phyloP scores from a whole-genome alignment of 2,329 filamentous ascomycete genomes.

The Aspergillus tubingensis region DNA sequence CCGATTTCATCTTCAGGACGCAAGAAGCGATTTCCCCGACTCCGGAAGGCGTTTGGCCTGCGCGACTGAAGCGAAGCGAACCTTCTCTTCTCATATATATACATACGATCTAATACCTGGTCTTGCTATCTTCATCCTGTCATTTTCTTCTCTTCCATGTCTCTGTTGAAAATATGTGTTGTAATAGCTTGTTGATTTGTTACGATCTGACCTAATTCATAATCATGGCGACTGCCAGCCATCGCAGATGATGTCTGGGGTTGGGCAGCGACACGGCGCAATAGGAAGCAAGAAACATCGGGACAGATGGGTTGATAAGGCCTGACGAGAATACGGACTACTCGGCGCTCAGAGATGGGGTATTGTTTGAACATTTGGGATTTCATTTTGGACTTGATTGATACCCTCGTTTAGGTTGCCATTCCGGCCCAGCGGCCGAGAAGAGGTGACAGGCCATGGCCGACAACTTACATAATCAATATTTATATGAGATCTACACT shows the following conservation, averaged over 20 bases:
- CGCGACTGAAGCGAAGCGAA: conserved; percentile 17
- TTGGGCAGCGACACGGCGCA: background rate
- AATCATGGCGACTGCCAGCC: conserved; percentile 8
- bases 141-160: background rate
- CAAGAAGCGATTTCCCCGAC: conserved; percentile 49
- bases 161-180: conserved; percentile 16
- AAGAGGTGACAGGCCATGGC: background rate
- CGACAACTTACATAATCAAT: background rate
- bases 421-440: background rate
- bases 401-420: conserved; percentile 18
- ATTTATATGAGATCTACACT: background rate
- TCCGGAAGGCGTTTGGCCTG: conserved; percentile 49
- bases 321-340: background rate
- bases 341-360: background rate
- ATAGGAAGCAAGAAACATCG: background rate
- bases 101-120: conserved; percentile 3
- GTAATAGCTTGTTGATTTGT: background rate
- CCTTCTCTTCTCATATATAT: conserved; percentile 3
- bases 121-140: background rate
- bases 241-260: background rate
- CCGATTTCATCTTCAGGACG: conserved; percentile 41
- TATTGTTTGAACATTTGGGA: conserved; percentile 4
- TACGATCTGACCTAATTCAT: conserved; percentile 6
- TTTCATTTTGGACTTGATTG: conserved; percentile 3
- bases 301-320: background rate